These are phyloP conservation scores for Wickerhamomyces silvicola DNA, from an alignment of 805 yeast genomes.

Conservation along the genomic window DNA sequence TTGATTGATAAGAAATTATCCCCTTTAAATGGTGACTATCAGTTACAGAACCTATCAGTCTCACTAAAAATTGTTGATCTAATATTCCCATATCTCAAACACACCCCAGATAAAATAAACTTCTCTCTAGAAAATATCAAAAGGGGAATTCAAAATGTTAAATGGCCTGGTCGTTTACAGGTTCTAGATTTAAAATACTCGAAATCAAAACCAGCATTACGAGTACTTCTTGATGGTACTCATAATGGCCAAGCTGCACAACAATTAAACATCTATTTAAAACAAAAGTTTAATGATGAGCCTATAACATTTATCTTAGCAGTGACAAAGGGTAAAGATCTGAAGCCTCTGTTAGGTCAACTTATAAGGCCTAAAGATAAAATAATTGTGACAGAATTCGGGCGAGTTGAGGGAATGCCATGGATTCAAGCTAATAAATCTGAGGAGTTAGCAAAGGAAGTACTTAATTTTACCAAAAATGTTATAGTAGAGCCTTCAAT, in stretches of 20 bases:
- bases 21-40: slow-evolving; percentile 71
- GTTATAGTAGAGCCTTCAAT: slow-evolving; percentile 23
- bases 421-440: slow-evolving; percentile 61
- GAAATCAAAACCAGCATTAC: slow-evolving; percentile 18
- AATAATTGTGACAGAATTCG: slow-evolving; percentile 58
- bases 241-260: slow-evolving; percentile 83
- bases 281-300: slow-evolving; percentile 13
- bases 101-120: slow-evolving; percentile 17
- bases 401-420: slow-evolving; percentile 83
- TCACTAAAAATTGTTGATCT: slow-evolving; percentile 53
- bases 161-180: slow-evolving; percentile 91
- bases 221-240: slow-evolving; percentile 78
- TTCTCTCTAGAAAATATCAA: slow-evolving; percentile 32
- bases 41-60: slow-evolving; percentile 58
- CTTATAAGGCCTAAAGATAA: slow-evolving; percentile 46
- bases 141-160: slow-evolving; percentile 47
- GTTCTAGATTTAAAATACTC: slow-evolving; percentile 25
- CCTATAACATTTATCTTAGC: slow-evolving; percentile 55
- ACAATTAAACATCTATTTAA: slow-evolving; percentile 56
- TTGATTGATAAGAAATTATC: slow-evolving; percentile 26
- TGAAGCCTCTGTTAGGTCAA: slow-evolving; percentile 42
- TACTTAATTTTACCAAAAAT: slow-evolving; percentile 22
- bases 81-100: slow-evolving; percentile 18
- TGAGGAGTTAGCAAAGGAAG: slow-evolving; percentile 16
- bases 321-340: slow-evolving; percentile 66